These are phyloP conservation scores for Delonix regia DNA, from an alignment of 306 rosid genomes.

Conservation along the genomic window DNA sequence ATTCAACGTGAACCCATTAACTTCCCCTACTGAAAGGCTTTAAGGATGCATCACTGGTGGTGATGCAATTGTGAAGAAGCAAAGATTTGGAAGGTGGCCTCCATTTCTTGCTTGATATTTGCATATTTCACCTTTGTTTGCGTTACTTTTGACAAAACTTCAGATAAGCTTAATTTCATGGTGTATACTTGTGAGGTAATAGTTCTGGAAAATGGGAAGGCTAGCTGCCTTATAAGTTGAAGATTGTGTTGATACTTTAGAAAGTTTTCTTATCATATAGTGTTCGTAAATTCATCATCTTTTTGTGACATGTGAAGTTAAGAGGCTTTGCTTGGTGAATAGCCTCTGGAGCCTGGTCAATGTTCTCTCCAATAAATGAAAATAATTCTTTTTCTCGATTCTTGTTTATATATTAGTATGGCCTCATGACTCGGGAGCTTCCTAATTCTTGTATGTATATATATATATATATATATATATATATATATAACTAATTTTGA, in stretches of 20 bases:
- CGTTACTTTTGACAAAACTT: background rate
- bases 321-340: background rate
- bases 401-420: background rate
- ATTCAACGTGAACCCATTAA: slow-evolving; percentile 65
- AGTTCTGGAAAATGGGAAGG: background rate
- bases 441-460: background rate
- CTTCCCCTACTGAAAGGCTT: slow-evolving; percentile 42
- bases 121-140: background rate
- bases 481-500: no score
- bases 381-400: background rate
- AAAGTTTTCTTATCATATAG: background rate
- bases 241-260: background rate
- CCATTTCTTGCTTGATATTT: background rate
- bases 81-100: slow-evolving; percentile 25
- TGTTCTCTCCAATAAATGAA: background rate
- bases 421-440: background rate
- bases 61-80: slow-evolving; percentile 15
- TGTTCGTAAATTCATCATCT: background rate
- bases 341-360: background rate
- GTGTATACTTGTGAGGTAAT: background rate
- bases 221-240: slow-evolving; percentile 26
- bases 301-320: background rate
- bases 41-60: background rate
- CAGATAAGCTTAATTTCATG: background rate
- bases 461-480: no score